Percentiles rank a stretch among this genome's conserved stretches.
phyloP scores from a whole-genome alignment of 1,284 basidiomycete species.

The Sporisorium scitamineum region DNA sequence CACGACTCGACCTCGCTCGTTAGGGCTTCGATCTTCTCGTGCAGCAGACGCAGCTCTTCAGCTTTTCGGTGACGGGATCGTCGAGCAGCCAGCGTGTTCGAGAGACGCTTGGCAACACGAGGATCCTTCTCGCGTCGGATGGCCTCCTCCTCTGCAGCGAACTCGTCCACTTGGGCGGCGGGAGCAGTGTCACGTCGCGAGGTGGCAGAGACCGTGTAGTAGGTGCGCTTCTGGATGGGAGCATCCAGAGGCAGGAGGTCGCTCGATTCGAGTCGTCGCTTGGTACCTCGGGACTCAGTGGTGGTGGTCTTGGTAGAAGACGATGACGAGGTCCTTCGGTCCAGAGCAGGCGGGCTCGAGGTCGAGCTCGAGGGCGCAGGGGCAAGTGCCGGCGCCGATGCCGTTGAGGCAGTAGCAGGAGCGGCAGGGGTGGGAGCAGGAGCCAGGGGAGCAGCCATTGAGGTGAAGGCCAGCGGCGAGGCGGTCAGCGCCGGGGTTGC shows the following conservation, averaged over 20 bases:
- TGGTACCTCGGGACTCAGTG: constrained; percentile 47
- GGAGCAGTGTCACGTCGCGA: constrained; percentile 55
- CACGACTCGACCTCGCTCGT: constrained; percentile 58
- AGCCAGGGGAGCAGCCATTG: constrained; percentile 21
- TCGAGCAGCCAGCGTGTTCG: constrained; percentile 67
- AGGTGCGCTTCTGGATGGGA: constrained; percentile 65
- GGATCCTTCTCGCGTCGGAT: constrained; percentile 59
- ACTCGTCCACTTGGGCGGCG: constrained; percentile 33
- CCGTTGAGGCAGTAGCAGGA: constrained; percentile 15
- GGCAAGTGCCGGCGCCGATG: constrained; percentile 18
- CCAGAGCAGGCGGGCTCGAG: constrained; percentile 25
- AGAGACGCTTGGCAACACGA: constrained; percentile 65
- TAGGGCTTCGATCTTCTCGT: constrained; percentile 63
- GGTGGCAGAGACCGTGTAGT: constrained; percentile 65
- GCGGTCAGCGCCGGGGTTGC: constrained; percentile 35
- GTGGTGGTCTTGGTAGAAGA: constrained; percentile 19
- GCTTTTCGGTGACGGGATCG: constrained; percentile 66
- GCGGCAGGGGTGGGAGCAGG: constrained; percentile 20
- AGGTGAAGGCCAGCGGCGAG: constrained; percentile 49
- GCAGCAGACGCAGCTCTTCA: constrained; percentile 61
- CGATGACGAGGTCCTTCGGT: constrained; percentile 35
- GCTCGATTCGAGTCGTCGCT: constrained; percentile 58
- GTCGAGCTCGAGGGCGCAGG: constrained; percentile 16
- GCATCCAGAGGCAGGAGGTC: constrained; percentile 68
- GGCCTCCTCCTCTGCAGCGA: constrained; percentile 48